Evolutionary conservation across 106 monocot species (phyloP).

Genomic region (Gastrodia elata): DNA sequence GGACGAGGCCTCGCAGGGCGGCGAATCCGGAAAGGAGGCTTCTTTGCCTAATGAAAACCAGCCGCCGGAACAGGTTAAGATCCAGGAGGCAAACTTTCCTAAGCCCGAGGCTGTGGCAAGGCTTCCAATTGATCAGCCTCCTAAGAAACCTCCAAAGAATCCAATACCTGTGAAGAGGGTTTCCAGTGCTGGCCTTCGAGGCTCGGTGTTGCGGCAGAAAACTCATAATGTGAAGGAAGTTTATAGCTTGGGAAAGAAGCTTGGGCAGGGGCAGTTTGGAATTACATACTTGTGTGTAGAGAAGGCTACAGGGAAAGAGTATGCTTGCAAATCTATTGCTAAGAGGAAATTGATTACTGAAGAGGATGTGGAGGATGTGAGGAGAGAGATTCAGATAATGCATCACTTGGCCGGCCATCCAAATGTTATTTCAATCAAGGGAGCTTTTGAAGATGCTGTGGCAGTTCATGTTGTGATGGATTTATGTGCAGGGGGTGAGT

Average conservation of each 20-base stretch:
- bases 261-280: conserved; percentile 34
- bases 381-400: conserved; percentile 37
- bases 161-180: conserved; percentile 4
- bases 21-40: not conserved
- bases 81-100: conserved; percentile 6
- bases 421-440: conserved; percentile 25
- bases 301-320: conserved; percentile 26
- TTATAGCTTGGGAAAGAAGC: conserved; percentile 23
- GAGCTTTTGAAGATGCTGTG: conserved; percentile 32
- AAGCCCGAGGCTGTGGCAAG: not conserved
- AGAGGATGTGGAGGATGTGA: conserved; percentile 30
- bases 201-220: conserved; percentile 9
- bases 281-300: conserved; percentile 26
- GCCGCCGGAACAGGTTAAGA: conserved; percentile 20
- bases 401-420: conserved; percentile 27
- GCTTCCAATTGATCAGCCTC: not conserved
- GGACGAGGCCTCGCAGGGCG: not conserved
- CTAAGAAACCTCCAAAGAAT: conserved; percentile 1
- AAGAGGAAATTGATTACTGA: conserved; percentile 25
- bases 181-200: conserved; percentile 8
- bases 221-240: conserved; percentile 29
- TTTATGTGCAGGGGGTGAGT: conserved; percentile 28
- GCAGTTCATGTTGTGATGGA: conserved; percentile 35
- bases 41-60: not conserved
- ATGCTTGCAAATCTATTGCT: conserved; percentile 32